These are phyloP conservation scores for Artemisia tridentata DNA, from an alignment of 129 eudicot genomes.

Conservation along the genomic window DNA sequence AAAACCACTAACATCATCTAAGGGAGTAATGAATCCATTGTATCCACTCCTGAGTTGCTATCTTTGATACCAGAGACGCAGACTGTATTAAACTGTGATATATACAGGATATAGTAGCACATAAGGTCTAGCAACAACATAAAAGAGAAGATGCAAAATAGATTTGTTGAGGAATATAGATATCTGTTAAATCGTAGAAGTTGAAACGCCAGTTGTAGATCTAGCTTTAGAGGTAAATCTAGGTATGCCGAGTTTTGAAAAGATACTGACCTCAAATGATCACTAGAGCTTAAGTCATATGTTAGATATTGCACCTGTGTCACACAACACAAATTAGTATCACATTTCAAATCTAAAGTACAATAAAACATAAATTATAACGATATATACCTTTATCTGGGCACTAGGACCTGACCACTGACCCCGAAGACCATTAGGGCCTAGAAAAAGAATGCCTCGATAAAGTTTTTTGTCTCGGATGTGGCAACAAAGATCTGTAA, in stretches of 20 bases:
- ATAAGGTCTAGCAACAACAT: not conserved
- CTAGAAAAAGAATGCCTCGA: no score
- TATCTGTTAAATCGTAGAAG: not conserved
- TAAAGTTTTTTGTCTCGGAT: no score
- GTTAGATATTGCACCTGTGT: constrained; percentile 80
- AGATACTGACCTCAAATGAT: constrained; percentile 55
- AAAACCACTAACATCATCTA: constrained; percentile 93
- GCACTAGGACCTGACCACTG: constrained; percentile 73
- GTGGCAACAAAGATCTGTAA: no score
- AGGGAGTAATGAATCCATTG: constrained; percentile 82
- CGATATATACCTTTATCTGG: constrained; percentile 59
- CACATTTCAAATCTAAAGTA: constrained; percentile 6
- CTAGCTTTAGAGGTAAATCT: not conserved
- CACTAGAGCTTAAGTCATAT: constrained; percentile 49
- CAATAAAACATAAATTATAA: constrained; percentile 18
- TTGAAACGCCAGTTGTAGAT: no score
- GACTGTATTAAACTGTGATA: constrained; percentile 52
- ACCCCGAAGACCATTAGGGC: constrained; percentile 80
- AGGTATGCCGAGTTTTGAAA: not conserved
- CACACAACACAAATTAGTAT: constrained; percentile 17
- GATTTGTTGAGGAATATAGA: no score
- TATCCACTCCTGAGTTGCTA: constrained; percentile 39
- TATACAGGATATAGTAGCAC: not conserved
- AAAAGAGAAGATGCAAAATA: not conserved
- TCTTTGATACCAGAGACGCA: constrained; percentile 42